phyloP scores from a whole-genome alignment of 2,329 filamentous ascomycete genomes.

The Epichloe coenophiala region DNA sequence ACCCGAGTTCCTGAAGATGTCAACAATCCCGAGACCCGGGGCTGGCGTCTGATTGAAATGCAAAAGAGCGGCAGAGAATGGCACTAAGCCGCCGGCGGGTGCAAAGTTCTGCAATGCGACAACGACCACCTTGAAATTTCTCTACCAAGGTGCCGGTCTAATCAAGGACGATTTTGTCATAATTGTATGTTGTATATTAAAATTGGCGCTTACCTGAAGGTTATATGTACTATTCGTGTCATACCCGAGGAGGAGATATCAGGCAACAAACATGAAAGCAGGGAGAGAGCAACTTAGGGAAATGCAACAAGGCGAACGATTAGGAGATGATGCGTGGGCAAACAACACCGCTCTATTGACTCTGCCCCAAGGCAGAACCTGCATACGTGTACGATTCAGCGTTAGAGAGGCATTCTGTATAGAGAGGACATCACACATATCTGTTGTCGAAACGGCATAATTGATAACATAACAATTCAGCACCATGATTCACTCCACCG shows the following conservation, averaged over 20 bases:
- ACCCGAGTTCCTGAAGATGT: constrained; percentile 91
- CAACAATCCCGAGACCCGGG: constrained; percentile 89
- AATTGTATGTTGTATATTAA: constrained; percentile 3
- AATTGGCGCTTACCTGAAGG: neutral
- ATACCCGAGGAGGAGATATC: constrained; percentile 4
- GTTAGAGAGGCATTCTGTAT: constrained; percentile 8
- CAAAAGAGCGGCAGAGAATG: constrained; percentile 96
- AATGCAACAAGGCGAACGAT: neutral
- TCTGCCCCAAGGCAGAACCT: constrained; percentile 9
- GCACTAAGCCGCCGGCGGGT: constrained; percentile 28
- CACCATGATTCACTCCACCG: neutral
- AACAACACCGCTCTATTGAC: constrained; percentile 20
- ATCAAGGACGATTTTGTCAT: neutral
- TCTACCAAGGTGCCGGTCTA: neutral
- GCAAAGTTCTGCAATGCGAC: neutral
- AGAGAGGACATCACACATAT: constrained; percentile 9
- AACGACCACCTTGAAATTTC: neutral
- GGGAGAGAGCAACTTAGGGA: neutral
- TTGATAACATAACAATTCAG: neutral
- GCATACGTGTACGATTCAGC: constrained; percentile 18
- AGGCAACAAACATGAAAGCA: neutral
- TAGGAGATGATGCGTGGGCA: constrained; percentile 12
- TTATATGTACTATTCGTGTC: constrained; percentile 10
- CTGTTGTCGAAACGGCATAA: neutral
- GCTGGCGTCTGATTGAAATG: constrained; percentile 95